Conservation (phyloP, 805 yeast genomes). For the Blastobotrys americana region DNA sequence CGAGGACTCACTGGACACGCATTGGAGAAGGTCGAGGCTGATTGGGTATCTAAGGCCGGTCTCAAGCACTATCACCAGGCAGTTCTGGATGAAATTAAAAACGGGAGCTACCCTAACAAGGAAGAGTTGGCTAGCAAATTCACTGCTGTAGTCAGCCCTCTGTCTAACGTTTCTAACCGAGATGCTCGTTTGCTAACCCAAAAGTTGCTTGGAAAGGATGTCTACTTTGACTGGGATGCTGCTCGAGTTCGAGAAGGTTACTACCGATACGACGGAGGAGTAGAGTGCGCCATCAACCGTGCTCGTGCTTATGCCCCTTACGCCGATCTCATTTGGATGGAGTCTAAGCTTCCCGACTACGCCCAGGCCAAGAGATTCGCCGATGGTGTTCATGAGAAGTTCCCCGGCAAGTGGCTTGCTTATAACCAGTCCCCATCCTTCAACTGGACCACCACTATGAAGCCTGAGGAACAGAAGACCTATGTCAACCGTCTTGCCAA, state of each 20-base stretch:
- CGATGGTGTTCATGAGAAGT: constrained; percentile 72
- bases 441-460: constrained; percentile 96
- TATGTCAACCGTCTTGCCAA: constrained; percentile 79
- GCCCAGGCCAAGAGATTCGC: constrained; percentile 93
- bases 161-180: constrained; percentile 64
- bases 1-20: constrained; percentile 65
- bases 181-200: constrained; percentile 75
- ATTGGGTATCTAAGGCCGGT: constrained; percentile 78
- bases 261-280: constrained; percentile 93
- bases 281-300: constrained; percentile 95
- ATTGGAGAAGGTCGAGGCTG: constrained; percentile 65
- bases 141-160: constrained; percentile 61
- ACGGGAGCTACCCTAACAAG: constrained; percentile 53
- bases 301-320: constrained; percentile 93
- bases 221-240: constrained; percentile 90
- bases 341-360: constrained; percentile 89
- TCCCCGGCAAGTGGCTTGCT: constrained; percentile 92
- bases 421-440: constrained; percentile 95
- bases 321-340: constrained; percentile 97
- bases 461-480: constrained; percentile 77
- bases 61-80: constrained; percentile 88
- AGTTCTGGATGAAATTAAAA: constrained; percentile 71
- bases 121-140: constrained; percentile 57
- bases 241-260: constrained; percentile 95
- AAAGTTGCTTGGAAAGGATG: constrained; percentile 68